phyloP scores from a whole-genome alignment of 768 basidiomycete species.

The Leccinellum luteum region DNA sequence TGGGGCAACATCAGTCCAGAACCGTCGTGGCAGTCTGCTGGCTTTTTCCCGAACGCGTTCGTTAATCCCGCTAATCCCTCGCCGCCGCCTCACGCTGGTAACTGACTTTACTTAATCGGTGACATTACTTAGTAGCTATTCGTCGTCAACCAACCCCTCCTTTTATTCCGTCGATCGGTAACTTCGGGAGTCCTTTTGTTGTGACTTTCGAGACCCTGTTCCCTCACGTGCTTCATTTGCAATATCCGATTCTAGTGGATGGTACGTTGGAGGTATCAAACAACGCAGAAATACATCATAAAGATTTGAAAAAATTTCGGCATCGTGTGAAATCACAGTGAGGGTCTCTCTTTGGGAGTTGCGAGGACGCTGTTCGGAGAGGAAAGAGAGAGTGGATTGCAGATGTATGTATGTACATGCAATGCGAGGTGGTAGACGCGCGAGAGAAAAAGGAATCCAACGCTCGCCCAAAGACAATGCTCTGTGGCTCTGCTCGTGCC shows the following conservation, averaged over 20 bases:
- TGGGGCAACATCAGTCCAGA: slow-evolving; percentile 42
- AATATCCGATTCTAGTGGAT: slow-evolving; percentile 14
- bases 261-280: slow-evolving; percentile 22
- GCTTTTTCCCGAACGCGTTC: slow-evolving; percentile 49
- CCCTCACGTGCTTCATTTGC: slow-evolving; percentile 28
- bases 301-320: slow-evolving; percentile 26
- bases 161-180: neutral
- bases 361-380: too few relatives aligned
- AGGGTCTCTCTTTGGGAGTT: too few relatives aligned
- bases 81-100: slow-evolving; percentile 42
- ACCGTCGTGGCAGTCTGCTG: slow-evolving; percentile 51
- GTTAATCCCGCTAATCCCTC: slow-evolving; percentile 47
- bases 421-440: too few relatives aligned
- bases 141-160: neutral
- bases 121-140: slow-evolving; percentile 11
- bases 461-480: too few relatives aligned
- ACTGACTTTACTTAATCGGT: slow-evolving; percentile 25
- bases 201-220: slow-evolving; percentile 9
- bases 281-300: slow-evolving; percentile 37
- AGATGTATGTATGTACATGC: too few relatives aligned
- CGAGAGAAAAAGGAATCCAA: too few relatives aligned
- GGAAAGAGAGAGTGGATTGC: too few relatives aligned
- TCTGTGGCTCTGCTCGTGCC: too few relatives aligned
- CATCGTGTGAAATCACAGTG: neutral
- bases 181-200: neutral